phyloP scores from a whole-genome alignment of 306 rosid species.

The Glycyrrhiza uralensis region DNA sequence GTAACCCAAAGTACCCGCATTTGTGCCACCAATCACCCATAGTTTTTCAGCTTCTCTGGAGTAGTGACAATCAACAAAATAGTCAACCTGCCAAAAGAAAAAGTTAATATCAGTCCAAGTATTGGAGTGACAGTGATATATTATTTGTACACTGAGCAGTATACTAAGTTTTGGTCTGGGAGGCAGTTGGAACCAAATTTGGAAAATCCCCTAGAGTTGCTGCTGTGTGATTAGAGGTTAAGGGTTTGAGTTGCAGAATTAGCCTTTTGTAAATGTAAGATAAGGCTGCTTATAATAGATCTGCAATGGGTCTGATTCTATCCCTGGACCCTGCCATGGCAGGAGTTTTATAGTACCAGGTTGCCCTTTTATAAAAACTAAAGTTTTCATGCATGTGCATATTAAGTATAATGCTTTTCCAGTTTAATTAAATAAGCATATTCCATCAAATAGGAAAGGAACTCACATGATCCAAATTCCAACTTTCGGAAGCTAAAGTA shows the following conservation, averaged over 20 bases:
- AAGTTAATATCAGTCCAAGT: neutral
- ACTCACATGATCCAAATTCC: conserved; percentile 68
- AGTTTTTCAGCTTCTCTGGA: conserved; percentile 58
- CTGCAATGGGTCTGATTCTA: neutral
- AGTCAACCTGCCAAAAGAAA: conserved; percentile 66
- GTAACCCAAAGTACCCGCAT: conserved; percentile 71
- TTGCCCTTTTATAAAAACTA: neutral
- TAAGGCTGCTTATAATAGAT: neutral
- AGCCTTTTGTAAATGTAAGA: neutral
- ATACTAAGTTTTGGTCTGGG: neutral
- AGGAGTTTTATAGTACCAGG: neutral
- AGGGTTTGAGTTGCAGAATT: neutral
- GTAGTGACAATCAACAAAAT: conserved; percentile 84
- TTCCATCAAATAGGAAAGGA: conserved; percentile 18
- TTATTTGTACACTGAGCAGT: neutral
- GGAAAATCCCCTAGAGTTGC: no score
- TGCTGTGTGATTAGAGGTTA: no score
- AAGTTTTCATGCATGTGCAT: neutral
- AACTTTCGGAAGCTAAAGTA: conserved; percentile 63
- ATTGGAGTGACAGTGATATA: neutral
- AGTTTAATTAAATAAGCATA: neutral
- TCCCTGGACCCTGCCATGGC: neutral
- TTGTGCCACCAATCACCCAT: conserved; percentile 84
- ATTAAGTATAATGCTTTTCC: neutral
- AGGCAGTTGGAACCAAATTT: neutral